Conservation (phyloP, 305 asterid species). For the Ilex paraguariensis region DNA sequence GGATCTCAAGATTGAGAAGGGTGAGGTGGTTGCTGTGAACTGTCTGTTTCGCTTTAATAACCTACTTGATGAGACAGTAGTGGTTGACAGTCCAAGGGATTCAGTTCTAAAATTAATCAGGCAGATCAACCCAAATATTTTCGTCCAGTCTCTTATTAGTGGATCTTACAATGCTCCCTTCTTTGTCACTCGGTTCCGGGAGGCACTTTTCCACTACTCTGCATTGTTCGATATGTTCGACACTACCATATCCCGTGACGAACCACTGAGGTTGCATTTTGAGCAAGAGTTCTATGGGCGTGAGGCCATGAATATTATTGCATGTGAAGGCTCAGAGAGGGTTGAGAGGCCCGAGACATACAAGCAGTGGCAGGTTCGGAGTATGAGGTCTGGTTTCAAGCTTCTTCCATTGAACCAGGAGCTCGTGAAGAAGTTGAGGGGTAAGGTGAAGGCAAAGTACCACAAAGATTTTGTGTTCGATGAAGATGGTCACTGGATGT, state of each 20-base stretch:
- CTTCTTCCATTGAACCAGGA: constrained; percentile 5
- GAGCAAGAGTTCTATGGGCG: constrained; percentile 11
- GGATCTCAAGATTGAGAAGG: constrained; percentile 14
- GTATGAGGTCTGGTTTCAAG: constrained; percentile 7
- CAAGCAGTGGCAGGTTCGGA: constrained; percentile 11
- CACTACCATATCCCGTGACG: constrained; percentile 3
- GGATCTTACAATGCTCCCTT: constrained; percentile 6
- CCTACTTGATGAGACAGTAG: constrained; percentile 6
- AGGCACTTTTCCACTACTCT: constrained; percentile 11
- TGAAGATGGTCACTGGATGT: background rate
- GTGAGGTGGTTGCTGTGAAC: constrained; percentile 5
- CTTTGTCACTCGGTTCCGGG: constrained; percentile 6
- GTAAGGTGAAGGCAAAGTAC: background rate
- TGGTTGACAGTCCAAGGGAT: constrained; percentile 6
- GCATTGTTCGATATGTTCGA: constrained; percentile 15
- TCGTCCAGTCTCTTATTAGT: constrained; percentile 6
- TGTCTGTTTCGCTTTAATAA: constrained; percentile 10
- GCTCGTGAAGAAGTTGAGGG: background rate
- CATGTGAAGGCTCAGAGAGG: constrained; percentile 11
- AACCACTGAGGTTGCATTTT: background rate
- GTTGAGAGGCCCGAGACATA: constrained; percentile 15
- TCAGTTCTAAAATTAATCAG: constrained; percentile 5
- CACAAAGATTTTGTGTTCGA: background rate
- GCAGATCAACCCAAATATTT: constrained; percentile 9
- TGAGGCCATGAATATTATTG: constrained; percentile 11